Evolutionary conservation across 305 asterid genomes (phyloP), one percentile per base, ranked within the genome.

Genomic region (Petunia hybrid): DNA sequence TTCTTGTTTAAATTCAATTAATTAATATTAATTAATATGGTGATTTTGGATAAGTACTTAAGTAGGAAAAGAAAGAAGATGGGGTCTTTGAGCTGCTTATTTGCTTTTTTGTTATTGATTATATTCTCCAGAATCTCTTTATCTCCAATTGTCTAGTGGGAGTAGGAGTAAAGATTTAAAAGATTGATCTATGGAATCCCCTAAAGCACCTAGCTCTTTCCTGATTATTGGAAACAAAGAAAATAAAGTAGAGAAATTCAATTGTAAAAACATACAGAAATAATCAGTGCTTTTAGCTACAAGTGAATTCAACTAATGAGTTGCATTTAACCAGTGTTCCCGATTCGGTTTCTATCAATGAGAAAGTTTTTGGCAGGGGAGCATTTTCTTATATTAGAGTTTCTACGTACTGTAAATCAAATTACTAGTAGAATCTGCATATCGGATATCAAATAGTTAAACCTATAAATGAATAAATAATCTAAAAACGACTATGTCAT

Each of bases 91-190:
- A 46, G 77, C 43, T 10, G 61, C 77, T 48, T 5, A 43, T 22
- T 46, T 2, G 5, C 77, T 71, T 71, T 46, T 43, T 46, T 48
- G 31, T 0, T 22, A 22, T 22, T 22, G 31, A 22, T 22, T 70
- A 12, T 73, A 51, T 73, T 73, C 46, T 73, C 51, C 36, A 36
- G 46, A 51, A 73, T 73, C 63, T 13, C 31, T 73, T 73, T 51
- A 73, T 51, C 63, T 73, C 46, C 46, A 35, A 51, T 73, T 73
- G 63, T 73, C 38, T 51, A 51, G 78, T 51, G 78, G 78, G 78
- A 63, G 63, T 48, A 73, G 78, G 78, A 73, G 62, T 48, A 73
- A 73, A 73, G 62, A 73, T 73, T 51, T 48, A 36, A 73, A 38
- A 48, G 46, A 73, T 22, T 51, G 63, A 51, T 73, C 45, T 73